Base-by-base conservation (phyloP, 352 stramenopile genomes). In the Globisporangium lucens region DNA sequence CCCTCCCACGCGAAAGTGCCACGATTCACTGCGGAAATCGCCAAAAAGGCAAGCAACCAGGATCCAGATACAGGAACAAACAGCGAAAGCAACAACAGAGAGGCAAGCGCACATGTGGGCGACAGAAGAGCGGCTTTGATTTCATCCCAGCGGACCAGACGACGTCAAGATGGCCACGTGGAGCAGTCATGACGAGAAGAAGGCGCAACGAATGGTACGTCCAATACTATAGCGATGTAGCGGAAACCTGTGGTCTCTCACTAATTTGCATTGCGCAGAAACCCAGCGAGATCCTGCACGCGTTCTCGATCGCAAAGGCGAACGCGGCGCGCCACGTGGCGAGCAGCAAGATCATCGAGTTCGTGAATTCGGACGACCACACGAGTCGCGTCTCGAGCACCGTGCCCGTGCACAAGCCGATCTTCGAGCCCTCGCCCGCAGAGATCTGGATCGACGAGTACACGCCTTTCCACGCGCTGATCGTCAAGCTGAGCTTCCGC, bases 381-480 rank as follows among this genome's bases (percentile, higher is more conserved):
- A 90, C 85, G 0, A 43, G 71, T 13, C 78, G 73, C 59, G 68
- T 89, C 9, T 78, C 82, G 12, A 93, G 80, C 71, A 52, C 67
- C 10, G 92, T 98, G 29, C 87, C 90, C 0, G 61, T 97, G 43
- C 87, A 97, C 58, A 79, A 87, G 57, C 91, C 93, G 33, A 71
- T 98, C 49, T 98, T 98, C 58, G 83, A 97, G 57, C 79, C 93
- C 8, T 80, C 73, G 36, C 93, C 94, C 0, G 72, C 78, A 0
- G 79, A 91, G 46, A 76, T 98, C 56, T 89, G 92, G 74, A 98
- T 98, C 70, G 87, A 97, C 58, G 86, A 98, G 65, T 98, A 98
- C 76, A 91, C 84, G 49, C 88, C 93, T 4, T 98, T 98, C 71
- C 71, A 95, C 29, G 74, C 75, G 10, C 74, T 93, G 60, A 80